A percentile compares a stretch with the other conserved stretches of the same genome.
phyloP scores from a whole-genome alignment of 139 green algal species.

The Ettlia oleoabundans region DNA sequence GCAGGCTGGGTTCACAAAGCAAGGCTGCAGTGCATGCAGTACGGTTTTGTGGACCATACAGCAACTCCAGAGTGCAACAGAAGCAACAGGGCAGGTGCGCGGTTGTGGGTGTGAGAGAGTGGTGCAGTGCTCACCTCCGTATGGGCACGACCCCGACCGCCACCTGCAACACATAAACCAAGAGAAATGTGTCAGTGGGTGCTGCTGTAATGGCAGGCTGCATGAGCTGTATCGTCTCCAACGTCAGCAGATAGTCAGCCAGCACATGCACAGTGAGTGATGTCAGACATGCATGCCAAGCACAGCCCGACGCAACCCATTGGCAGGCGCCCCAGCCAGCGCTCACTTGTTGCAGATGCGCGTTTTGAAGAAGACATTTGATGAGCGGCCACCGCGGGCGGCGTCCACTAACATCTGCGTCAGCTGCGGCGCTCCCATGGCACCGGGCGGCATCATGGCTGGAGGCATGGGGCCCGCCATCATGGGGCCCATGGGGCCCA shows the following conservation, averaged over 20 bases:
- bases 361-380: slow-evolving; percentile 62
- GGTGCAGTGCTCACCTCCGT: no score
- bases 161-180: slow-evolving; percentile 16
- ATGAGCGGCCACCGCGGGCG: slow-evolving; percentile 15
- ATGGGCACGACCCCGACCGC: slow-evolving; percentile 48
- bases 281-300: no score
- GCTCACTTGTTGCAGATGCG: slow-evolving; percentile 60
- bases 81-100: no score
- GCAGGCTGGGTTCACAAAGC: no score
- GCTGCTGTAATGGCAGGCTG: not conserved
- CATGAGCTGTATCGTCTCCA: no score
- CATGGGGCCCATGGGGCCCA: slow-evolving; percentile 33
- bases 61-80: no score
- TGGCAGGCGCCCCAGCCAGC: not conserved
- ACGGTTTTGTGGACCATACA: no score
- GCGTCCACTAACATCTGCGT: slow-evolving; percentile 37
- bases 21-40: no score
- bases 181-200: slow-evolving; percentile 17
- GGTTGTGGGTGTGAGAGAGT: no score
- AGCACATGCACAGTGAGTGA: no score
- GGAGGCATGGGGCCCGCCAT: slow-evolving; percentile 30
- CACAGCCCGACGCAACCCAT: no score
- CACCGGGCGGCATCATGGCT: slow-evolving; percentile 15
- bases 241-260: no score
- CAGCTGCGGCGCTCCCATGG: slow-evolving; percentile 37